Evolutionary conservation across 139 green algal genomes (phyloP), one percentile per base, ranked within the genome.

Genomic region (Haematococcus sp.): DNA sequence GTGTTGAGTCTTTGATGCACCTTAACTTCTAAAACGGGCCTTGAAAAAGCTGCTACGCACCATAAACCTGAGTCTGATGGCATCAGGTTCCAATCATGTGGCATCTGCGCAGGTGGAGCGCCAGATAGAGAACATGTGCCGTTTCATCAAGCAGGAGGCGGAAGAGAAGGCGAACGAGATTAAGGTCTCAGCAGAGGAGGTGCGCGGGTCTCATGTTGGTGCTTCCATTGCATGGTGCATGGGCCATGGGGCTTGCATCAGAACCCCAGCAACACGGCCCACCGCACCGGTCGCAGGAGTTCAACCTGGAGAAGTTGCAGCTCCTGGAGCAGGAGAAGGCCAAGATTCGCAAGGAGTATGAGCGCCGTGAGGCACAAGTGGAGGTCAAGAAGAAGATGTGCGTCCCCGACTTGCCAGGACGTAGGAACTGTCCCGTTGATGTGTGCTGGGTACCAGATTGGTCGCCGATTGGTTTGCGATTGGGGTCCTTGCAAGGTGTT

Each of bases 121-220:
- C 22, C 91, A 96, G 82, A 95, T 97, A 49, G 87, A 94, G 66
- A 91, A 97, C 85, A 99, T 99, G 95, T 92, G 98, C 46, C 83
- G 91, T 27, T 99, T 99, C 78, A 99, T 99, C 66, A 90, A 93
- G 74, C 96, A 99, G 87, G 96, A 99, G 79, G 96, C 96, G 7
- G 89, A 98, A 67, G 96, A 99, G 76, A 99, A 99, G 78, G 89
- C 96, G 25, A 96, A 93, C 32, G 96, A 99, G 72, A 98, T 99
- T 74, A 70, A 51, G 2, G 90, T 98, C 25, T 93, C 94, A 23
- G 92, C 96, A 19, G 94, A 99, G 77, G 96, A 99, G 89, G 94
- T 95, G 67, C 34, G 84, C 33, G 28, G 20, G 31, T 69, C 27
- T 20, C 20, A n/a, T 69, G 20, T 7, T 61, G 46, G 16, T 23